phyloP scores from a whole-genome alignment of 345 rosid genomes.

The Salix purpurea region DNA sequence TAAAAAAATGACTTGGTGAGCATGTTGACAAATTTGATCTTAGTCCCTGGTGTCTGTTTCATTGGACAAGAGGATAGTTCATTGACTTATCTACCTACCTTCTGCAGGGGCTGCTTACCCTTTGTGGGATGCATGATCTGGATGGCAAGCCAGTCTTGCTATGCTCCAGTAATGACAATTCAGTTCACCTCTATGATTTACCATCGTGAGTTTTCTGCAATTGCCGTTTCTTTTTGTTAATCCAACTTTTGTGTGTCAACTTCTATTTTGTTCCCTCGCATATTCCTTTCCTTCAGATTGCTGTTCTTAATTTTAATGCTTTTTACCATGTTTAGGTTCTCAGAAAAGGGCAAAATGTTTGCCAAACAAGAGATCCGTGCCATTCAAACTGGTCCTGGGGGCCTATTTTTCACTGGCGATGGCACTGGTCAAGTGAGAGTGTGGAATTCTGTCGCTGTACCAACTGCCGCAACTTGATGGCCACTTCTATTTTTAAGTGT shows the following conservation, averaged over 20 bases:
- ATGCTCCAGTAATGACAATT: conserved; percentile 72
- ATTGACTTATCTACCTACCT: conserved; percentile 1
- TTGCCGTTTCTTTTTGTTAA: background rate
- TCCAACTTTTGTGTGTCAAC: background rate
- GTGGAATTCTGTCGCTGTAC: conserved; percentile 66
- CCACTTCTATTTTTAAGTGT: conserved; percentile 14
- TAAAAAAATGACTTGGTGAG: background rate
- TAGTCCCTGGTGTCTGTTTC: background rate
- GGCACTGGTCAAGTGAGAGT: conserved; percentile 91
- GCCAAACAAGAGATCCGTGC: conserved; percentile 79
- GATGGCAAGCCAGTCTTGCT: conserved; percentile 81
- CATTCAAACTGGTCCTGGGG: conserved; percentile 73
- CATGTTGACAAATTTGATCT: background rate
- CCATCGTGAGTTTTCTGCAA: conserved; percentile 70
- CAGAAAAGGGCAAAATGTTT: conserved; percentile 86
- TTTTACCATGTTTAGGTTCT: conserved; percentile 41
- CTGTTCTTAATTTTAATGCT: background rate
- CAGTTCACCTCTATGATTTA: conserved; percentile 64
- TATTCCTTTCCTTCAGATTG: background rate
- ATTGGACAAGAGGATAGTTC: background rate
- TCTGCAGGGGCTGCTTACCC: conserved; percentile 66
- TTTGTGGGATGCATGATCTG: conserved; percentile 77
- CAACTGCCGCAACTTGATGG: conserved; percentile 25
- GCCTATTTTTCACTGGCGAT: conserved; percentile 89
- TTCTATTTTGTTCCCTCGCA: background rate